Evolutionary conservation across 768 basidiomycete genomes (phyloP).

Genomic region (Baorangia bicolor): DNA sequence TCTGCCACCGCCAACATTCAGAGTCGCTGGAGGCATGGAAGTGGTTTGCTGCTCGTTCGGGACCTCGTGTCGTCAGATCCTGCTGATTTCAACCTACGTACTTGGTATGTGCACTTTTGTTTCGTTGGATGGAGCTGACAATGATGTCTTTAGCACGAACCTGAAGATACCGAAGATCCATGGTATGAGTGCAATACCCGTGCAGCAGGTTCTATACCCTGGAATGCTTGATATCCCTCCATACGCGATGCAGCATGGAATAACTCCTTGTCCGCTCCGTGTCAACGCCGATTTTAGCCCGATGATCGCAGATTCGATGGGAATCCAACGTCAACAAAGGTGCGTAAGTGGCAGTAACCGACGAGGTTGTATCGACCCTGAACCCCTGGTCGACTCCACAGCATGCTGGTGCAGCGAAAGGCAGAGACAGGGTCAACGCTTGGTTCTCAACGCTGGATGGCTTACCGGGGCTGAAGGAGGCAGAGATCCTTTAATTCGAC

Average conservation of each 20-base stretch:
- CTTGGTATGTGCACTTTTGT: conserved; percentile 2
- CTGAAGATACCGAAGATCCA: neutral
- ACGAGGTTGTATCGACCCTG: neutral
- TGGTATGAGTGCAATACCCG: neutral
- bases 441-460: conserved; percentile 1
- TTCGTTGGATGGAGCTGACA: neutral
- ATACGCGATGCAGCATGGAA: neutral
- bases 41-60: conserved; percentile 11
- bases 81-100: conserved; percentile 17
- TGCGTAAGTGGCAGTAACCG: conserved; percentile 10
- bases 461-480: conserved; percentile 10
- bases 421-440: neutral
- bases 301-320: neutral
- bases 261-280: neutral
- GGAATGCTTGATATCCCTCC: neutral
- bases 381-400: neutral
- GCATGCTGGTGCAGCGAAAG: neutral
- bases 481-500: neutral
- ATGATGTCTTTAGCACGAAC: conserved; percentile 2
- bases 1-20: conserved; percentile 11
- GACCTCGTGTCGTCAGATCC: conserved; percentile 15
- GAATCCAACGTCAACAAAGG: conserved; percentile 2
- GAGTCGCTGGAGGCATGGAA: conserved; percentile 1
- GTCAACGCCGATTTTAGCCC: neutral
- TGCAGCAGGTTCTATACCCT: conserved; percentile 5